Evolutionary conservation across 371 early-diverging fungal genomes (phyloP), one percentile per base, ranked within the genome.

Genomic region (Mucor racemosus): DNA sequence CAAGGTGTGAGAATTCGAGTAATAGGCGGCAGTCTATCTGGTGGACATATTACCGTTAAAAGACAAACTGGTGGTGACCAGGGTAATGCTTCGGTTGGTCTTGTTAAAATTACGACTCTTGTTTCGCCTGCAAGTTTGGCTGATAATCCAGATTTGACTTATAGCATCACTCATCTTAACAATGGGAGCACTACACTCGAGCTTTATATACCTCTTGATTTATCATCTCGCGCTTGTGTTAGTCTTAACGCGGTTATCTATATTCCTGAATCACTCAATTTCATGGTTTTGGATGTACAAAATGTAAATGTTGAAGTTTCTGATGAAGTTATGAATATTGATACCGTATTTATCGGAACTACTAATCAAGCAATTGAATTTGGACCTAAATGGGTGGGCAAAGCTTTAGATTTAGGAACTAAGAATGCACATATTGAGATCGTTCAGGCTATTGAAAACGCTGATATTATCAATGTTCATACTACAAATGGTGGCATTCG

Each of bases 301-400:
- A 56, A 56, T 14, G 26, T 26, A 6, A 19, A 33, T 26, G 10
- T 54, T 11, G 54, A 33, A 33, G 26, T 26, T 5, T 14, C 26
- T 0, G 26, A 54, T 54, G 54, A 54, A 13, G 33, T 54, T 26
- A 4, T 54, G 34, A 9, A 56, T 35, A 35, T 56, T 5, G 35
- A 36, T 2, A 9, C 3, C n/a, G 6, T n/a, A 36, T 17, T 10
- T 1, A n/a, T 56, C 6, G 15, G 8, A 2, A 56, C 56, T 11
- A 56, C 56, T 14, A 56, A 56, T 35, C 4, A 34, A 56, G 56
- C 56, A 34, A 34, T 56, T 36, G 56, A 56, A 35, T 36, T 56
- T 35, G 17, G 9, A n/a, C 7, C 56, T 1, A 33, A 56, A 56
- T 56, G 56, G 56, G 36, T 36, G n/a, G 56, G 56, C 19, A 36